Conservation (phyloP, 345 rosid species). For the Camelina hispida region DNA sequence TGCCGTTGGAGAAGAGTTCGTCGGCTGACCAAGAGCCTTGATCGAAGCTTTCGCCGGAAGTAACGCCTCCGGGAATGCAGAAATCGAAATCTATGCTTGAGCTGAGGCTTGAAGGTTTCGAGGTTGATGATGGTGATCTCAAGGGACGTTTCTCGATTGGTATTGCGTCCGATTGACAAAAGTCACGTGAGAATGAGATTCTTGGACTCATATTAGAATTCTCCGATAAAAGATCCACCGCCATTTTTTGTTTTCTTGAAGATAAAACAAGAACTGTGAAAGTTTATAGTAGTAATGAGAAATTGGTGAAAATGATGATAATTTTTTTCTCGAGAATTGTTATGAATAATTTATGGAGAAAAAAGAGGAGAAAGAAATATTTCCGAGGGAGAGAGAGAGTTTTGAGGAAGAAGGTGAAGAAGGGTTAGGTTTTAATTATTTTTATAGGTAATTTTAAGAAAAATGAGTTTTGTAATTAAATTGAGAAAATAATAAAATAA, state of each 20-base stretch:
- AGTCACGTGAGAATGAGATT: conserved; percentile 79
- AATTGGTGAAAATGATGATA: conserved; percentile 10
- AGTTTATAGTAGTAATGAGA: neutral
- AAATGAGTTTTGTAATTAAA: neutral
- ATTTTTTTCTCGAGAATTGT: conserved; percentile 1
- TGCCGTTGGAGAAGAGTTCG: conserved; percentile 61
- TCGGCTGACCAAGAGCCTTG: conserved; percentile 61
- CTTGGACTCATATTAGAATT: conserved; percentile 69
- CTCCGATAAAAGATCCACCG: conserved; percentile 65
- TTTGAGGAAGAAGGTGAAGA: conserved; percentile 26
- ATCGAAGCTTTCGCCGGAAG: conserved; percentile 47
- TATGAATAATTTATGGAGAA: conserved; percentile 23
- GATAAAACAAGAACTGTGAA: neutral
- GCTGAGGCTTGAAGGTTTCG: conserved; percentile 48
- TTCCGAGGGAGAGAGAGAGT: conserved; percentile 24
- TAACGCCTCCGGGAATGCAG: conserved; percentile 48
- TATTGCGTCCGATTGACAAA: conserved; percentile 55
- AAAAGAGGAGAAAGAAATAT: conserved; percentile 7
- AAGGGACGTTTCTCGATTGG: conserved; percentile 60
- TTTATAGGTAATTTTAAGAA: conserved; percentile 32
- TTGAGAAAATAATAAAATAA: neutral
- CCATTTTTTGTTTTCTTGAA: conserved; percentile 49
- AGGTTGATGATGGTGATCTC: conserved; percentile 52
- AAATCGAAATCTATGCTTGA: conserved; percentile 63
- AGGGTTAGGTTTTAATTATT: conserved; percentile 20